A percentile compares a stretch with the other conserved stretches of the same genome.
These are phyloP conservation scores for Polyplosphaeria fusca DNA, from an alignment of 495 filamentous ascomycete genomes.

Conservation along the genomic window DNA sequence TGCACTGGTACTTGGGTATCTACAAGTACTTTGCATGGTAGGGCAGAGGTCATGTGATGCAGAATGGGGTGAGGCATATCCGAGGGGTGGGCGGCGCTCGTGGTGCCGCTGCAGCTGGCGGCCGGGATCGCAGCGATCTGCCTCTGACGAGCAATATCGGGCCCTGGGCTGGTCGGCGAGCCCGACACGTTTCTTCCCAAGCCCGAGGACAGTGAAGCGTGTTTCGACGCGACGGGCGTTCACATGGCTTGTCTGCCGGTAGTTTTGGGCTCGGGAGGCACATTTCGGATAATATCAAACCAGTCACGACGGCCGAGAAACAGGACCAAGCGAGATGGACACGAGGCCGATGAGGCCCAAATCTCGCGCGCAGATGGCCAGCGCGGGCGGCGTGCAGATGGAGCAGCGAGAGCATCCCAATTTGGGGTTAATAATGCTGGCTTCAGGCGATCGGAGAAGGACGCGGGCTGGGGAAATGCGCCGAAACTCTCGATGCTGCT, in stretches of 20 bases:
- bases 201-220: not conserved
- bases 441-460: constrained; percentile 17
- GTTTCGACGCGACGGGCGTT: not conserved
- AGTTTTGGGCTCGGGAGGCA: constrained; percentile 16
- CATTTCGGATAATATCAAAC: constrained; percentile 25
- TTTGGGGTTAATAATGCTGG: constrained; percentile 10
- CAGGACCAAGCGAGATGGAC: not conserved
- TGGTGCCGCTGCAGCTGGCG: not conserved
- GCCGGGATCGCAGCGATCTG: constrained; percentile 6
- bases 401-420: not conserved
- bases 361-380: not conserved
- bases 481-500: constrained; percentile 17
- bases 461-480: constrained; percentile 12
- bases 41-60: constrained; percentile 30
- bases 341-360: not conserved
- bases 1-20: constrained; percentile 32
- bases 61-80: constrained; percentile 5
- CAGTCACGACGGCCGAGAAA: constrained; percentile 5
- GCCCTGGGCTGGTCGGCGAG: constrained; percentile 22
- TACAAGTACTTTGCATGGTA: constrained; percentile 11
- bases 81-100: not conserved
- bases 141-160: not conserved
- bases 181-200: constrained; percentile 9
- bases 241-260: constrained; percentile 16
- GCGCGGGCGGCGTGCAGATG: not conserved